Percentiles rank a stretch among this genome's conserved stretches.
Evolutionary conservation across 192 early-diverging fungal species (phyloP).

Genomic region (Mortierella claussenii): DNA sequence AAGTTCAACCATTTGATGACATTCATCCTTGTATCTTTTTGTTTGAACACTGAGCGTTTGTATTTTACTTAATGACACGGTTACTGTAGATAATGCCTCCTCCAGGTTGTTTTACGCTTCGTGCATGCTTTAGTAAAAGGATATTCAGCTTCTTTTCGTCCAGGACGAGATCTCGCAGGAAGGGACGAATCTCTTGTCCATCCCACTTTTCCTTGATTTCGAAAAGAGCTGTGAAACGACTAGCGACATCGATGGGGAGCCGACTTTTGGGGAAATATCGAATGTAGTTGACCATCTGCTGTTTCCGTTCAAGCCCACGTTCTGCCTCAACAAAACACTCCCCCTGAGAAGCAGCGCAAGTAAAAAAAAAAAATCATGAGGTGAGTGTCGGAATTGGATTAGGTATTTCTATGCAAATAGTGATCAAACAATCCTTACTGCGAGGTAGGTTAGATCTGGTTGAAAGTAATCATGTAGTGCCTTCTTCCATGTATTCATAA

Average conservation of each 20-base stretch:
- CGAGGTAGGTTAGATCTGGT: slow-evolving; percentile 34
- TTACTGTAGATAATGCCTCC: slow-evolving; percentile 55
- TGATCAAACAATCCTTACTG: slow-evolving; percentile 23
- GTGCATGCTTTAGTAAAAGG: slow-evolving; percentile 59
- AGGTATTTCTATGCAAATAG: neutral
- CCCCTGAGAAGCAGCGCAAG: slow-evolving; percentile 24
- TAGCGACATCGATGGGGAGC: slow-evolving; percentile 55
- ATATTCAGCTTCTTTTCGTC: slow-evolving; percentile 58
- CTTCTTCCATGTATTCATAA: slow-evolving; percentile 54
- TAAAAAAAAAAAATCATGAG: neutral
- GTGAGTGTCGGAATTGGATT: neutral
- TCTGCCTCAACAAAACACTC: slow-evolving; percentile 39
- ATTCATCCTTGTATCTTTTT: too few relatives aligned
- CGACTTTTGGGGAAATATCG: slow-evolving; percentile 52
- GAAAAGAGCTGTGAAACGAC: slow-evolving; percentile 57
- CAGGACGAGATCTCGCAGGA: slow-evolving; percentile 57
- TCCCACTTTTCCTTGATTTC: slow-evolving; percentile 57
- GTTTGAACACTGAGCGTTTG: neutral
- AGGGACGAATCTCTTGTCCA: slow-evolving; percentile 57
- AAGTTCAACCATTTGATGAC: neutral
- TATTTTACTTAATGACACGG: slow-evolving; percentile 51
- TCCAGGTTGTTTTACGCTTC: slow-evolving; percentile 51
- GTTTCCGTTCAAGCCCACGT: slow-evolving; percentile 14
- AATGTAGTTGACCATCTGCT: slow-evolving; percentile 30
- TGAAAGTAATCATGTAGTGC: slow-evolving; percentile 44